Percentiles rank a stretch among this genome's conserved stretches.
These are phyloP conservation scores for Scleromitrula shiraiana DNA, from an alignment of 2,329 filamentous ascomycete genomes.

Conservation along the genomic window DNA sequence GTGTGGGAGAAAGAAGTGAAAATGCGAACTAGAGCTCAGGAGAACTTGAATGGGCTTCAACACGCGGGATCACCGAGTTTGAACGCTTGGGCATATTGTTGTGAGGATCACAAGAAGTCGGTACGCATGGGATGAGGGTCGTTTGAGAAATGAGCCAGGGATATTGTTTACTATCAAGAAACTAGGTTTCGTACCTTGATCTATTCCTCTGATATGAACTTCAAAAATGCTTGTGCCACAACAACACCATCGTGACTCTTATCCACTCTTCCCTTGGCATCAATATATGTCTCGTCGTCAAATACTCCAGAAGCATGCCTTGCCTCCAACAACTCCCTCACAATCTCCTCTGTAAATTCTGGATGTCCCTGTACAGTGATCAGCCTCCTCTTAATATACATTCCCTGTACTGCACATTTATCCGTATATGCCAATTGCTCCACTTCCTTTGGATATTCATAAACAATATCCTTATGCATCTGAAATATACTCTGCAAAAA, in stretches of 20 bases:
- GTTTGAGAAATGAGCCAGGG: no score
- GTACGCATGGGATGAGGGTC: no score
- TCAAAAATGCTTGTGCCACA: slow-evolving; percentile 66
- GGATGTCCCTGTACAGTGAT: slow-evolving; percentile 83
- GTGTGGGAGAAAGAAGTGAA: background rate
- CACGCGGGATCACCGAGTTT: no score
- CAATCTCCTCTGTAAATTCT: slow-evolving; percentile 68
- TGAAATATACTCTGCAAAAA: slow-evolving; percentile 60
- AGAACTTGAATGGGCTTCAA: background rate
- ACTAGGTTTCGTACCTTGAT: background rate
- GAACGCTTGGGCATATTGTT: no score
- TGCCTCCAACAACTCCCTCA: slow-evolving; percentile 56
- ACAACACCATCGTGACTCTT: slow-evolving; percentile 71
- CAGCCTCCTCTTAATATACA: slow-evolving; percentile 58
- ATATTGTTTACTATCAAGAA: no score
- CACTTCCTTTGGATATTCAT: slow-evolving; percentile 51
- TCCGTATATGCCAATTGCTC: slow-evolving; percentile 57
- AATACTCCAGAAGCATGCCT: slow-evolving; percentile 63
- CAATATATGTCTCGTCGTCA: slow-evolving; percentile 56
- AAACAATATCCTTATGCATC: slow-evolving; percentile 78
- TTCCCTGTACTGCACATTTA: slow-evolving; percentile 68
- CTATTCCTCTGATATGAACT: slow-evolving; percentile 57
- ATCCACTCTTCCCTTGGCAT: slow-evolving; percentile 57
- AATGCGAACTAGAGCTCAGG: background rate
- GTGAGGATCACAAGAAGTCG: no score